A percentile compares a stretch with the other conserved stretches of the same genome.
These are phyloP conservation scores for Amaranthus hypochondriacus DNA, from an alignment of 148 eudicot genomes.

Conservation along the genomic window DNA sequence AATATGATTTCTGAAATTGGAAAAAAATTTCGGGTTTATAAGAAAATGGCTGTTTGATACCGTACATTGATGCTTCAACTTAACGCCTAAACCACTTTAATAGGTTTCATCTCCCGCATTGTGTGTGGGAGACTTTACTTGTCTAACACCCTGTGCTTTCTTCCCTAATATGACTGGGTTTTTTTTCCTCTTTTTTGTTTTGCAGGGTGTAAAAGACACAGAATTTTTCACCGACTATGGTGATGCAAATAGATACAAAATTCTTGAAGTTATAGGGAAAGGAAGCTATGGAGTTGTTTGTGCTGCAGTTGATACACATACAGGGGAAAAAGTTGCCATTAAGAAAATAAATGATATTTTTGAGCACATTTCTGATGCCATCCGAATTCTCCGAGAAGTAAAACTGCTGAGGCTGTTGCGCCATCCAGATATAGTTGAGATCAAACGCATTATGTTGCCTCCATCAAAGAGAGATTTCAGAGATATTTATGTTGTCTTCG, in stretches of 20 bases:
- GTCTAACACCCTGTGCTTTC: not conserved
- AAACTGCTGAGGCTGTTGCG: constrained; percentile 78
- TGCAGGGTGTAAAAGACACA: constrained; percentile 52
- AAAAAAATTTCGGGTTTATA: not conserved
- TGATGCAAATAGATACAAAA: constrained; percentile 73
- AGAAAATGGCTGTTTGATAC: constrained; percentile 2
- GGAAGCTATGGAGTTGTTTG: constrained; percentile 95
- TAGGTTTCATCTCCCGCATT: not conserved
- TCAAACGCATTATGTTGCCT: constrained; percentile 83
- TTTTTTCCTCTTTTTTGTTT: not conserved
- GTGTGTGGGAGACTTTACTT: not conserved
- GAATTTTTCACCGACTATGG: constrained; percentile 86
- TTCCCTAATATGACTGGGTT: not conserved
- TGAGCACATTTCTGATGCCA: constrained; percentile 82
- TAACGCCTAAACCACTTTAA: not conserved
- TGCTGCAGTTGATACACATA: constrained; percentile 82
- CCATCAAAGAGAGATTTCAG: constrained; percentile 73
- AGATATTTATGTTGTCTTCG: constrained; percentile 88
- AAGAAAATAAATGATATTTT: constrained; percentile 77
- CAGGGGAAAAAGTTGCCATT: constrained; percentile 84
- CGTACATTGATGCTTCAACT: not conserved
- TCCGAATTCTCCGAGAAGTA: constrained; percentile 76
- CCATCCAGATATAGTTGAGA: constrained; percentile 93
- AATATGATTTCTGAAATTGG: not conserved
- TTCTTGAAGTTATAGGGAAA: constrained; percentile 74